Percentiles rank a stretch among this genome's conserved stretches.
These are phyloP conservation scores for Alternaria conjuncta DNA, from an alignment of 2,329 filamentous ascomycete genomes.

Conservation along the genomic window DNA sequence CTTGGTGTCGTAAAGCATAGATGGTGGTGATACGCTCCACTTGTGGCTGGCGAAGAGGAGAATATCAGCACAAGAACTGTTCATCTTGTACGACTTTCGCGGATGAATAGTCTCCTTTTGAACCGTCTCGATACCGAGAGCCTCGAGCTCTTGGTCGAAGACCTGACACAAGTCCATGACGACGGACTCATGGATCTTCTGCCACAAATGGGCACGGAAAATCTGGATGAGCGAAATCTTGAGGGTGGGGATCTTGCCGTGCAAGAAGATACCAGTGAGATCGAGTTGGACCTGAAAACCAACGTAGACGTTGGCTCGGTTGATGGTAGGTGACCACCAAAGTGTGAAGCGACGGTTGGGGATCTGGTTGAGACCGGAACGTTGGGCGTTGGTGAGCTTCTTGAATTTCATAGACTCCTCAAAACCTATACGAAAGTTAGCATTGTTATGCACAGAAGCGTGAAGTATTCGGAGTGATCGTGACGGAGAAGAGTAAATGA, in stretches of 20 bases:
- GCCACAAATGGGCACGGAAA: slow-evolving; percentile 99
- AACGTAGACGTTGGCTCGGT: slow-evolving; percentile 95
- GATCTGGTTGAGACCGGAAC: slow-evolving; percentile 97
- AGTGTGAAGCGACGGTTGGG: slow-evolving; percentile 97
- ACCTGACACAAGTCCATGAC: slow-evolving; percentile 99
- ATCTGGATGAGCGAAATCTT: slow-evolving; percentile 99
- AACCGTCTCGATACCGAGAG: slow-evolving; percentile 93
- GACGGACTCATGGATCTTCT: slow-evolving; percentile 98
- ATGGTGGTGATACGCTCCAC: slow-evolving; percentile 96
- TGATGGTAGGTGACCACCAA: slow-evolving; percentile 94
- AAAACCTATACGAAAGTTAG: slow-evolving; percentile 33
- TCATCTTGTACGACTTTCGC: slow-evolving; percentile 99
- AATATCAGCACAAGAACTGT: slow-evolving; percentile 97
- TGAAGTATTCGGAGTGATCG: not conserved
- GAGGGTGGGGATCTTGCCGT: slow-evolving; percentile 96
- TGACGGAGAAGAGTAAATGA: not conserved
- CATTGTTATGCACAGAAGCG: not conserved
- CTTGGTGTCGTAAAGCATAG: slow-evolving; percentile 93
- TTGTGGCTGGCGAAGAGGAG: slow-evolving; percentile 96
- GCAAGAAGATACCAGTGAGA: slow-evolving; percentile 96
- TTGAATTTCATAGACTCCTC: slow-evolving; percentile 89
- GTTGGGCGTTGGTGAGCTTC: slow-evolving; percentile 95
- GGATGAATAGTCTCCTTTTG: slow-evolving; percentile 99
- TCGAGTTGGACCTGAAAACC: slow-evolving; percentile 99
- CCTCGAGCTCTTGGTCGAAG: slow-evolving; percentile 95